A percentile compares a stretch with the other conserved stretches of the same genome.
phyloP scores from a whole-genome alignment of 2,329 filamentous ascomycete genomes.

The Stachybotrys elegans region DNA sequence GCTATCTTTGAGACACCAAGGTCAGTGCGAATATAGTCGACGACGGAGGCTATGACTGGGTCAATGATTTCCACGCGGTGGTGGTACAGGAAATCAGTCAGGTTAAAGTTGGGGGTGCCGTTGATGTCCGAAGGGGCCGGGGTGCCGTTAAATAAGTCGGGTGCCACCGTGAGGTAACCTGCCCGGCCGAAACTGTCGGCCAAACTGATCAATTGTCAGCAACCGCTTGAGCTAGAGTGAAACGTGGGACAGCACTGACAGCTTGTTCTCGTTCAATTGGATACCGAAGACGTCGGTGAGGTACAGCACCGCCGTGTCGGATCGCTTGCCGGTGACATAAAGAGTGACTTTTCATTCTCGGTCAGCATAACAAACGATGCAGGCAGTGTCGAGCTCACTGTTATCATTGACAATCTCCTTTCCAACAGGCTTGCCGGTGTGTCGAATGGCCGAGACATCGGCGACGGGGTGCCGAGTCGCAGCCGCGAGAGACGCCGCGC shows the following conservation, averaged over 20 bases:
- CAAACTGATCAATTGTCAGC: slow-evolving; percentile 9
- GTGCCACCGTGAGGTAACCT: slow-evolving; percentile 19
- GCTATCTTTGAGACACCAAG: slow-evolving; percentile 42
- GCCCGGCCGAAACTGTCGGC: slow-evolving; percentile 19
- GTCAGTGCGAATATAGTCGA: slow-evolving; percentile 13
- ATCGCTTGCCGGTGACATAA: slow-evolving; percentile 7
- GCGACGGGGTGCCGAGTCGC: background rate
- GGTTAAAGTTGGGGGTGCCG: slow-evolving; percentile 11
- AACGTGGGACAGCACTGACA: slow-evolving; percentile 4
- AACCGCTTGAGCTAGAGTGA: background rate
- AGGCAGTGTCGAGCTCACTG: slow-evolving; percentile 1
- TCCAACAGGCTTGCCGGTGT: slow-evolving; percentile 11
- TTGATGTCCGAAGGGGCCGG: slow-evolving; percentile 14
- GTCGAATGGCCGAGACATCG: background rate
- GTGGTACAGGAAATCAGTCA: slow-evolving; percentile 14
- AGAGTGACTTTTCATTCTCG: slow-evolving; percentile 5
- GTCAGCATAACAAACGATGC: background rate
- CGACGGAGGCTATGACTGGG: slow-evolving; percentile 13
- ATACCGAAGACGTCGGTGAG: slow-evolving; percentile 21
- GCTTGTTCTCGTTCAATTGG: slow-evolving; percentile 11
- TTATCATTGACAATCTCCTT: slow-evolving; percentile 6
- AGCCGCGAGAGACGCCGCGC: background rate
- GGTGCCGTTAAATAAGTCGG: slow-evolving; percentile 19
- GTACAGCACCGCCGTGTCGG: slow-evolving; percentile 12
- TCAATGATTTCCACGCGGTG: slow-evolving; percentile 14